Evolutionary conservation across 352 stramenopile species (phyloP).

Genomic region (Phytophthora fragariae): DNA sequence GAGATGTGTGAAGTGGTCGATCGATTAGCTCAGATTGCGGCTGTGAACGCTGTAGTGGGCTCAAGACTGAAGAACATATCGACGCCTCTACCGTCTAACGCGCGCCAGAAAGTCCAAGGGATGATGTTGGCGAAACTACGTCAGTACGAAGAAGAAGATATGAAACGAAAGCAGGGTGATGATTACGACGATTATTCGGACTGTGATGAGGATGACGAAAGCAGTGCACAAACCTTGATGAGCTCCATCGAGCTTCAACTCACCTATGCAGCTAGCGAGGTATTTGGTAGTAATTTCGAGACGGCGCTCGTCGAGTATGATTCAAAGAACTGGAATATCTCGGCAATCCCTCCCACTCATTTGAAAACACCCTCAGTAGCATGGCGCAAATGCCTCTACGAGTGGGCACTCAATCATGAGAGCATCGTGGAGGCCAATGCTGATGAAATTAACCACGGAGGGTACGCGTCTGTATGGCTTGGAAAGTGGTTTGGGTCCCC

Average conservation of each 20-base stretch:
- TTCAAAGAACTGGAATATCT: background rate
- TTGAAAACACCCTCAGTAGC: background rate
- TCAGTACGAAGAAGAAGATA: background rate
- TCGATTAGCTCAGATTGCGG: background rate
- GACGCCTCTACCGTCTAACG: background rate
- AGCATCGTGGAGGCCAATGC: background rate
- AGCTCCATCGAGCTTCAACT: background rate
- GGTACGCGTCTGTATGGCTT: constrained; percentile 4
- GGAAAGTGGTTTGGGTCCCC: constrained; percentile 15
- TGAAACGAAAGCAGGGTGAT: background rate
- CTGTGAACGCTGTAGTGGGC: background rate
- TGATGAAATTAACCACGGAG: background rate
- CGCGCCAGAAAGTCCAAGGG: background rate
- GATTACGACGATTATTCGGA: background rate
- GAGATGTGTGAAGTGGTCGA: background rate
- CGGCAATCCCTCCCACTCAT: background rate
- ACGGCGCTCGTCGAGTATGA: background rate
- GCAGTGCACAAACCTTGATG: background rate
- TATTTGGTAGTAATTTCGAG: background rate
- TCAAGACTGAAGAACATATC: background rate
- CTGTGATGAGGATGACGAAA: background rate
- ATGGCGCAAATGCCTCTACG: background rate
- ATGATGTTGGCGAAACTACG: background rate
- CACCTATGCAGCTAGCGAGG: background rate
- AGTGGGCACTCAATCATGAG: background rate